Evolutionary conservation across 805 yeast species (phyloP).

Genomic region (Hanseniaspora nectarophila): DNA sequence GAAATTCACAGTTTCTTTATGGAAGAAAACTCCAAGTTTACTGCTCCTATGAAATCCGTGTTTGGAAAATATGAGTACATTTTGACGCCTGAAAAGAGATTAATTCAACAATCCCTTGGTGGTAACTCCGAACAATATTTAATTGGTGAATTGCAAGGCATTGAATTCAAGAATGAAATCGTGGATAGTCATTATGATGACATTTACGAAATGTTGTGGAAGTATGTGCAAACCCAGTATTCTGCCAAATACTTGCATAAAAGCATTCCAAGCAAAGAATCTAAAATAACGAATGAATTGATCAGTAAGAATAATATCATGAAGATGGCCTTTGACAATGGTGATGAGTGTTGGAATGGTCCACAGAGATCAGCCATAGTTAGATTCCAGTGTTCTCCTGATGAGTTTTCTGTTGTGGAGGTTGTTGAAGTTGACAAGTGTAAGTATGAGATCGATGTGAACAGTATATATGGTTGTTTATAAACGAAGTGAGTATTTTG

Average conservation of each 20-base stretch:
- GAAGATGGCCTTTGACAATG: constrained; percentile 38
- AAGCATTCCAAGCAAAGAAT: constrained; percentile 16
- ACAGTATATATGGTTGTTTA: constrained; percentile 34
- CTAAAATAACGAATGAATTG: constrained; percentile 17
- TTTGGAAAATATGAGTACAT: constrained; percentile 8
- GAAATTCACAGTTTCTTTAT: background rate
- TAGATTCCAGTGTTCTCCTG: constrained; percentile 54
- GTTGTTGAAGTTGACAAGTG: constrained; percentile 88
- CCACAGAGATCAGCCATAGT: constrained; percentile 65
- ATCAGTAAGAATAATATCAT: constrained; percentile 28
- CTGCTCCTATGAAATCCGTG: background rate
- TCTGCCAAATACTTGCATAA: background rate
- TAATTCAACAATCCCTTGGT: background rate
- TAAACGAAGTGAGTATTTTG: background rate
- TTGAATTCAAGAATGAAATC: background rate
- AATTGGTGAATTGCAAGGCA: background rate
- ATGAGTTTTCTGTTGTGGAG: constrained; percentile 34
- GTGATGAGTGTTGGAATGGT: constrained; percentile 90
- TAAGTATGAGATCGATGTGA: constrained; percentile 46
- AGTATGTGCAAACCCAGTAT: background rate
- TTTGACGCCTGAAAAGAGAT: background rate
- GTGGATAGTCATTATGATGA: background rate
- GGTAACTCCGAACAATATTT: background rate
- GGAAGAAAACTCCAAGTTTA: background rate
- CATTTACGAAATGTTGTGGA: constrained; percentile 4